These are phyloP conservation scores for Paraphaeosphaeria minitans DNA, from an alignment of 2,329 filamentous ascomycete genomes.

Conservation along the genomic window DNA sequence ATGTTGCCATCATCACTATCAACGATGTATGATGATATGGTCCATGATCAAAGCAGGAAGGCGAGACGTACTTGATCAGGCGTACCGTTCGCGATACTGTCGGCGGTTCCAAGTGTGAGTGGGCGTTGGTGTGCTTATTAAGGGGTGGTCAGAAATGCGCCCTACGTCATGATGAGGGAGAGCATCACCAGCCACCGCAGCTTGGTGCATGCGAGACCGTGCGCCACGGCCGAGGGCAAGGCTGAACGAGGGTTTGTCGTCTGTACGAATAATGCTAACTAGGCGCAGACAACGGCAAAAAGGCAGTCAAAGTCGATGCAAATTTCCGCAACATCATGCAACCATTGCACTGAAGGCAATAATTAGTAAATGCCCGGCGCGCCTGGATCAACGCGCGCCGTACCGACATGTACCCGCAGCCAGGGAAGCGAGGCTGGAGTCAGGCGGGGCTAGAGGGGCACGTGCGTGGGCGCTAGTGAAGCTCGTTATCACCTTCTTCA, in stretches of 20 bases:
- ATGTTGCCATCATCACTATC: not conserved
- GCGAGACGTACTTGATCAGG: not conserved
- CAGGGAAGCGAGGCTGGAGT: constrained; percentile 3
- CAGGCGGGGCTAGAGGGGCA: constrained; percentile 2
- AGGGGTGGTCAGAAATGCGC: not conserved
- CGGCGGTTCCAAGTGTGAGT: not conserved
- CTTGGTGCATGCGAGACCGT: not conserved
- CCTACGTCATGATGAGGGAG: constrained; percentile 5
- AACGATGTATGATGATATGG: not conserved
- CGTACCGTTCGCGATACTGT: not conserved
- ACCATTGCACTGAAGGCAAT: too few species aligned
- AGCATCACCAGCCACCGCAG: not conserved
- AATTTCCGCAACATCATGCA: not conserved
- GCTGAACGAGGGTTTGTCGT: not conserved
- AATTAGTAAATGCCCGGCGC: not conserved
- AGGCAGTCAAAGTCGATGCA: not conserved
- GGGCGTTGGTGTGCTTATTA: not conserved
- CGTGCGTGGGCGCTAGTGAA: constrained; percentile 5
- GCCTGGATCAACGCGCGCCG: not conserved
- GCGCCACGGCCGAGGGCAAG: not conserved
- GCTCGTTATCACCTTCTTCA: constrained; percentile 9
- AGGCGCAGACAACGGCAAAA: not conserved
- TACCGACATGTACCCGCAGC: not conserved
- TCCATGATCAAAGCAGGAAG: not conserved
- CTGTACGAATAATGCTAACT: too few species aligned